Evolutionary conservation across 2,329 filamentous ascomycete species (phyloP).

Genomic region (Cordyceps farinosa): DNA sequence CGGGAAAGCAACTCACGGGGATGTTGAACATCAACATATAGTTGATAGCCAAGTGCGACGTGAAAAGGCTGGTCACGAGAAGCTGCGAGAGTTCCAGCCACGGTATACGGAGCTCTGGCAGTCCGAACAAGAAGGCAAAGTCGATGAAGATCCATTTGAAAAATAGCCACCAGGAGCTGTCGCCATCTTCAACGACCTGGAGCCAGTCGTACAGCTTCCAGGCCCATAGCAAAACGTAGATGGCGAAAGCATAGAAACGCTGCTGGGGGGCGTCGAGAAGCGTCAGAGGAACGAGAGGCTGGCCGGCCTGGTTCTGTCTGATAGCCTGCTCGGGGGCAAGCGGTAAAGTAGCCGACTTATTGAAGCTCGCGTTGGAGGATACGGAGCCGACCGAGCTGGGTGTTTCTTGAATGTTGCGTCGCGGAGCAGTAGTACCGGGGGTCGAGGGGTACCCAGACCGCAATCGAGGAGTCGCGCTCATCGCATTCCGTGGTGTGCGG

Average conservation of each 20-base stretch:
- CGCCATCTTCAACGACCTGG: slow-evolving; percentile 72
- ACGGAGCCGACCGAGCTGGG: slow-evolving; percentile 31
- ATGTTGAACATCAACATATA: slow-evolving; percentile 92
- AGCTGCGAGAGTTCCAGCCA: slow-evolving; percentile 90
- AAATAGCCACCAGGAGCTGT: slow-evolving; percentile 85
- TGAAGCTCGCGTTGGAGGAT: slow-evolving; percentile 28
- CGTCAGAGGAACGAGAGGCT: slow-evolving; percentile 74
- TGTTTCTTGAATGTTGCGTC: slow-evolving; percentile 32
- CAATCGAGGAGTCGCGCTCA: slow-evolving; percentile 79
- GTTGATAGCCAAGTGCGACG: slow-evolving; percentile 69
- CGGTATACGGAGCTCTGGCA: slow-evolving; percentile 86
- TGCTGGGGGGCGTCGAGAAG: slow-evolving; percentile 88
- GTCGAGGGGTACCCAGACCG: slow-evolving; percentile 79
- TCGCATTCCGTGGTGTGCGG: slow-evolving; percentile 55
- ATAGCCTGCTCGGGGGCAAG: slow-evolving; percentile 43
- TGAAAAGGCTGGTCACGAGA: slow-evolving; percentile 67
- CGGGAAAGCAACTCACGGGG: slow-evolving; percentile 49
- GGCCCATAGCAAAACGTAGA: slow-evolving; percentile 71
- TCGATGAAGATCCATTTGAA: slow-evolving; percentile 92
- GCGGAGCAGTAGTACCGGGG: slow-evolving; percentile 51
- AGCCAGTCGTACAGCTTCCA: slow-evolving; percentile 89
- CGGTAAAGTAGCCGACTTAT: slow-evolving; percentile 38
- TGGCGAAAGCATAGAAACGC: slow-evolving; percentile 77
- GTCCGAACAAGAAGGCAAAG: slow-evolving; percentile 77
- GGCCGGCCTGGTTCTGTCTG: slow-evolving; percentile 27